Conservation (phyloP, 257 asterid genomes). For the Solanum tacnaense region DNA sequence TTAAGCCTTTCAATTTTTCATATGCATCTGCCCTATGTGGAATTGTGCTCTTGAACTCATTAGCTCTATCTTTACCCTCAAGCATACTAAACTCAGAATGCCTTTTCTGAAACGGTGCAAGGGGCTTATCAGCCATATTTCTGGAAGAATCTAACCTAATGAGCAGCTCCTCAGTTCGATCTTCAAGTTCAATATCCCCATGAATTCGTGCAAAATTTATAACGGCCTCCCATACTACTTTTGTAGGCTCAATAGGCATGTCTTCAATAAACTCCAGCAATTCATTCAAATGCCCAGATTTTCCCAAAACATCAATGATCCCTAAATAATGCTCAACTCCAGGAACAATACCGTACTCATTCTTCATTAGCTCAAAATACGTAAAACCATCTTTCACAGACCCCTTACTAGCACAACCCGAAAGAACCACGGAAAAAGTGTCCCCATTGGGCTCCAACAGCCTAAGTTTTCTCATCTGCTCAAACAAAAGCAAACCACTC, state of each 20-base stretch:
- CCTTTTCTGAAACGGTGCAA: conserved; percentile 10
- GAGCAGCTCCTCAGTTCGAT: conserved; percentile 21
- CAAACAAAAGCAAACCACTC: conserved; percentile 26
- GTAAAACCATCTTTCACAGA: conserved; percentile 16
- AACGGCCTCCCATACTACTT: conserved; percentile 23
- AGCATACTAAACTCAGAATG: conserved; percentile 6
- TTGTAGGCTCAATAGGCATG: conserved; percentile 26
- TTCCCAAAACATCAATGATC: conserved; percentile 19
- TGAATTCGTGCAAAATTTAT: conserved; percentile 17
- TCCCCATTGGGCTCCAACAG: conserved; percentile 15
- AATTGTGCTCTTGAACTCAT: neutral
- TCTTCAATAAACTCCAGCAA: conserved; percentile 27
- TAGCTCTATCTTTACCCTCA: conserved; percentile 1
- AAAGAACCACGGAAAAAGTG: conserved; percentile 24
- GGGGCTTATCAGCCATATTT: conserved; percentile 1
- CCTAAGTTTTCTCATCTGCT: conserved; percentile 22
- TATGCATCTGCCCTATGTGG: neutral
- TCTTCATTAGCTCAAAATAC: conserved; percentile 28
- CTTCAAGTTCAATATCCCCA: conserved; percentile 34
- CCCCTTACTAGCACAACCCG: conserved; percentile 26
- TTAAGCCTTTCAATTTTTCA: conserved; percentile 4
- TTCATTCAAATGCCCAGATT: conserved; percentile 30
- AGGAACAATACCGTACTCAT: conserved; percentile 15
- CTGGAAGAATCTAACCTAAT: conserved; percentile 9
- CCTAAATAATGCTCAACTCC: conserved; percentile 22